A percentile compares a stretch with the other conserved stretches of the same genome.
These are phyloP conservation scores for Scedosporium apiospermum DNA, from an alignment of 2,329 filamentous ascomycete genomes.

Conservation along the genomic window DNA sequence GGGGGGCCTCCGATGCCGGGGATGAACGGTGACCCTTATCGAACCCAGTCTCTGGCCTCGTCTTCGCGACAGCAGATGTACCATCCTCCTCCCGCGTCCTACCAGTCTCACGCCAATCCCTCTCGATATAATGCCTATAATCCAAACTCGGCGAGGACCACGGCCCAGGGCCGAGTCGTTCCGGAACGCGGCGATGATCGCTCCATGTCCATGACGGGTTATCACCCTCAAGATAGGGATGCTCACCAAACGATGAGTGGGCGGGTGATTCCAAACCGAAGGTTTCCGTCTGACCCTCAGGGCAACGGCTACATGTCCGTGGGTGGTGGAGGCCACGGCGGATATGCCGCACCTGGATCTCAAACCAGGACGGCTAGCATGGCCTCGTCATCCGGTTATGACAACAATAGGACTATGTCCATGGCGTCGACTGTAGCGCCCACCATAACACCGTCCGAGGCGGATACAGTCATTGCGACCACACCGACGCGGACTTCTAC, in stretches of 20 bases:
- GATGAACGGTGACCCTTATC: constrained; percentile 74
- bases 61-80: constrained; percentile 65
- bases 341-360: constrained; percentile 37
- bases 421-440: constrained; percentile 79
- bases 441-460: constrained; percentile 58
- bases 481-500: neutral
- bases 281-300: constrained; percentile 30
- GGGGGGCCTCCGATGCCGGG: constrained; percentile 55
- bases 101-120: constrained; percentile 57
- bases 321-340: constrained; percentile 19
- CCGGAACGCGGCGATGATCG: constrained; percentile 88
- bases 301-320: constrained; percentile 25
- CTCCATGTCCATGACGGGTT: constrained; percentile 89
- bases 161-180: constrained; percentile 82
- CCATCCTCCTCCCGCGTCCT: constrained; percentile 50
- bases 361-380: constrained; percentile 54
- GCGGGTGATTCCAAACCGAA: constrained; percentile 71
- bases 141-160: constrained; percentile 62
- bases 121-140: constrained; percentile 68
- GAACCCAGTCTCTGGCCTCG: constrained; percentile 86
- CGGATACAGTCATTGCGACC: constrained; percentile 32
- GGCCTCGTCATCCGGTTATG: constrained; percentile 40
- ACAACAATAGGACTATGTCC: constrained; percentile 65
- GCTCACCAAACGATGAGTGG: constrained; percentile 91
- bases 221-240: constrained; percentile 60